Evolutionary conservation across 2,329 filamentous ascomycete species (phyloP).

Genomic region (Bretziella fagacearum): DNA sequence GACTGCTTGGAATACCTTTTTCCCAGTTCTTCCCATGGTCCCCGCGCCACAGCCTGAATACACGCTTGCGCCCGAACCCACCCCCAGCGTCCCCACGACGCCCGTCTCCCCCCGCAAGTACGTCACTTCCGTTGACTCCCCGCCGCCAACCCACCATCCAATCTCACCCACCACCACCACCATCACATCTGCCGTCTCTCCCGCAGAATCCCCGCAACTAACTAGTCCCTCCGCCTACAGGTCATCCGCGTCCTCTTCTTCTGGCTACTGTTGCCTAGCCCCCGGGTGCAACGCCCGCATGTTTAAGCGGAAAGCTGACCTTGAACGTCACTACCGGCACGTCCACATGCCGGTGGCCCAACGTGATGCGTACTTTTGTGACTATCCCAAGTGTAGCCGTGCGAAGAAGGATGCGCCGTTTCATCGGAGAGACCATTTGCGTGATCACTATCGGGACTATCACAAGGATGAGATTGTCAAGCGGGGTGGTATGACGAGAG

Average conservation of each 20-base stretch:
- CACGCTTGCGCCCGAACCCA: not conserved
- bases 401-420: constrained; percentile 27
- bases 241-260: not conserved
- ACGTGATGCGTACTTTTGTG: constrained; percentile 32
- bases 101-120: not conserved
- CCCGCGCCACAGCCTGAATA: not conserved
- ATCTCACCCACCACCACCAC: not conserved
- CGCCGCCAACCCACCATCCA: no score
- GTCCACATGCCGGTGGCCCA: constrained; percentile 27
- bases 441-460: constrained; percentile 38
- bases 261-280: constrained; percentile 22
- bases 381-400: constrained; percentile 33
- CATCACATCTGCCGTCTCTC: not conserved
- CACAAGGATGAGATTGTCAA: constrained; percentile 38
- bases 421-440: constrained; percentile 37
- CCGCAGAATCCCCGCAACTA: not conserved
- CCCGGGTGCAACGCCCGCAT: constrained; percentile 27
- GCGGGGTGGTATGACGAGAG: constrained; percentile 22
- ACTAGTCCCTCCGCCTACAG: not conserved
- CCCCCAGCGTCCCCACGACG: not conserved
- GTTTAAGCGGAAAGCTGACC: constrained; percentile 37
- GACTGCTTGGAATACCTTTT: not conserved
- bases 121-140: no score
- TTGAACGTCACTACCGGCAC: constrained; percentile 35
- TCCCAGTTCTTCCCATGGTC: not conserved